Evolutionary conservation across 2,329 filamentous ascomycete species (phyloP), one percentile per base, ranked within the genome.

Genomic region (Capronia americana): DNA sequence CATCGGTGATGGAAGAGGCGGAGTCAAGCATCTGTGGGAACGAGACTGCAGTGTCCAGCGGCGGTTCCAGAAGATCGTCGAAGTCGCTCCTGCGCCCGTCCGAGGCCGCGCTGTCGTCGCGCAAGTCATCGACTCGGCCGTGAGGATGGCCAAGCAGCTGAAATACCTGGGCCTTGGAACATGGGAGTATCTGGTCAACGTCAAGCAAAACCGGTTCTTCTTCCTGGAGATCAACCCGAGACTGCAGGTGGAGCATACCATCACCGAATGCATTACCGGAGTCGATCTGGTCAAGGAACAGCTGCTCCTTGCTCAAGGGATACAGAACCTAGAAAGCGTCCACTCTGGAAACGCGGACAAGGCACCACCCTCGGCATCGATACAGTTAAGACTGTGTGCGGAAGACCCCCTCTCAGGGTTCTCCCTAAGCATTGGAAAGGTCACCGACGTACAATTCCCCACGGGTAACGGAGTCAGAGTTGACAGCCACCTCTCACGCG

Each of bases 161-260:
- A 76, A 79, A 3, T 89, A 89, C 73, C 77, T 79, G 56, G 88
- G 85, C 0, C 77, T 89, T 0, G 88, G 87, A 8, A 90, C 87
- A 0, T 88, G 88, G 68, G 88, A 90, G 73, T 90, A 89, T 64
- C 78, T 90, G 0, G 80, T 88, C 12, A 85, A 84, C 64, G 81
- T 83, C 11, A 66, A 75, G 0, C 81, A 76, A 0, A 73, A 74
- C 1, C 81, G 85, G 26, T 86, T 83, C 73, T 88, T 83, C 75
- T 88, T 88, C 70, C 75, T 88, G 5, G 86, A 88, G 71, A 81
- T 88, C 68, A 88, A 88, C 63, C 86, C 86, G 0, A 79, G 86
- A 2, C 74, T 88, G 1, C 86, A 88, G 72, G 86, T 88, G 46
- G 86, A 88, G 69, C 86, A 88, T 71, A 88, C 86, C 0, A 83